These are phyloP conservation scores for Lentinula novae-zelandiae DNA, from an alignment of 1,284 basidiomycete species.

Conservation along the genomic window DNA sequence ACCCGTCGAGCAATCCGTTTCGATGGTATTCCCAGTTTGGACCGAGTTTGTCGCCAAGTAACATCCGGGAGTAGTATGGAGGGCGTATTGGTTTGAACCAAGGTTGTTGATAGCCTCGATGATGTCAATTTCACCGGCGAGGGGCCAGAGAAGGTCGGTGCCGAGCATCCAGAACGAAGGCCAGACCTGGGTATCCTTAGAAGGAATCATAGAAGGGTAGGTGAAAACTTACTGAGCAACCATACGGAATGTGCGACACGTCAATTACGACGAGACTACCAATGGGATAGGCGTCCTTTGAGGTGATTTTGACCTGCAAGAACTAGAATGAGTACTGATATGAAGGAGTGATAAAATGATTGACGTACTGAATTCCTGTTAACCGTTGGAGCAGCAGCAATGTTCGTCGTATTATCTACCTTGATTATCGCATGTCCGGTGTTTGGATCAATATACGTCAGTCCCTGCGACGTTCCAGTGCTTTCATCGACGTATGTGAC, in stretches of 20 bases:
- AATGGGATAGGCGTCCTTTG: slow-evolving; percentile 41
- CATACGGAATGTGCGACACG: slow-evolving; percentile 55
- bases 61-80: slow-evolving; percentile 41
- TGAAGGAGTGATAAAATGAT: not conserved
- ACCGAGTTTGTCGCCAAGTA: slow-evolving; percentile 23
- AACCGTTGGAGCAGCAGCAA: slow-evolving; percentile 34
- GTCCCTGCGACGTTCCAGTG: slow-evolving; percentile 30
- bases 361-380: slow-evolving; percentile 45
- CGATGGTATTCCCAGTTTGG: slow-evolving; percentile 33
- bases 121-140: slow-evolving; percentile 56
- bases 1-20: slow-evolving; percentile 37
- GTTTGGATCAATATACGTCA: slow-evolving; percentile 39
- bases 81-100: slow-evolving; percentile 38
- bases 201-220: too few relatives aligned
- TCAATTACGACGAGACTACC: slow-evolving; percentile 65
- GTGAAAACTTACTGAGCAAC: slow-evolving; percentile 34
- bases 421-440: slow-evolving; percentile 43
- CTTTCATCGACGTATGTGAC: slow-evolving; percentile 24
- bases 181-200: slow-evolving; percentile 30
- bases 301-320: slow-evolving; percentile 46
- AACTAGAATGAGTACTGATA: not conserved
- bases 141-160: slow-evolving; percentile 41
- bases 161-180: slow-evolving; percentile 25
- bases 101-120: slow-evolving; percentile 46
- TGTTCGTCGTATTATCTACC: slow-evolving; percentile 40